Conservation (phyloP, 2,329 filamentous ascomycete genomes). For the Phialophora chinensis region DNA sequence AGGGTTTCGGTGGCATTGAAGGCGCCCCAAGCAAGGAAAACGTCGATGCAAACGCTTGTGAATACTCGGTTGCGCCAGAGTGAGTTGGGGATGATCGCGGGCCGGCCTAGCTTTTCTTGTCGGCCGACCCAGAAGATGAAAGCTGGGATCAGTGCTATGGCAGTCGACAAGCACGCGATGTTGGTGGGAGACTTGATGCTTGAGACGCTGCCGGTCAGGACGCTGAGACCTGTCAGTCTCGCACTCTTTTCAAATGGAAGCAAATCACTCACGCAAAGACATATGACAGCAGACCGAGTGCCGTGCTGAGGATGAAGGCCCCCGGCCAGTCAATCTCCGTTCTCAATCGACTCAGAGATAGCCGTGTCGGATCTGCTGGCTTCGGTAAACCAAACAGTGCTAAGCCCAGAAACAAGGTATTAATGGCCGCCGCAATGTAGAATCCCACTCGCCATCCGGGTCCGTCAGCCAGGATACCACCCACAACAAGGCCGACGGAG, state of each 20-base stretch:
- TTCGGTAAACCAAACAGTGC: conserved; percentile 52
- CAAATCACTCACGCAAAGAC: conserved; percentile 52
- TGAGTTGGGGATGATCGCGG: conserved; percentile 67
- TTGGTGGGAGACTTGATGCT: conserved; percentile 52
- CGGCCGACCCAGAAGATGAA: conserved; percentile 63
- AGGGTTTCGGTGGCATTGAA: conserved; percentile 53
- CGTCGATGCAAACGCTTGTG: conserved; percentile 60
- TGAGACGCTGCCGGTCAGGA: conserved; percentile 26
- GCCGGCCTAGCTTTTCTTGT: conserved; percentile 54
- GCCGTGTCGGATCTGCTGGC: conserved; percentile 14
- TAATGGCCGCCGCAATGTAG: conserved; percentile 55
- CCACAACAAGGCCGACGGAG: conserved; percentile 57
- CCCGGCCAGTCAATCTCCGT: conserved; percentile 62
- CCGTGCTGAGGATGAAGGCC: conserved; percentile 53
- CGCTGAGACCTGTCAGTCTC: conserved; percentile 5
- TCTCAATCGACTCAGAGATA: conserved; percentile 43
- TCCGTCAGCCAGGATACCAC: conserved; percentile 57
- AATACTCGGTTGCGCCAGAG: conserved; percentile 66
- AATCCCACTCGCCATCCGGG: conserved; percentile 60
- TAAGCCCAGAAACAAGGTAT: conserved; percentile 44
- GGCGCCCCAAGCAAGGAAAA: conserved; percentile 56
- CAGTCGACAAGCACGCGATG: conserved; percentile 55
- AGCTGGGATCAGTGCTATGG: conserved; percentile 51
- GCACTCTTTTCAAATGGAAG: background rate
- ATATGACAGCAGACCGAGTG: conserved; percentile 59